Percentiles rank a stretch among this genome's conserved stretches.
phyloP scores from a whole-genome alignment of 208 protist species.

The Crithidia brevicula region DNA sequence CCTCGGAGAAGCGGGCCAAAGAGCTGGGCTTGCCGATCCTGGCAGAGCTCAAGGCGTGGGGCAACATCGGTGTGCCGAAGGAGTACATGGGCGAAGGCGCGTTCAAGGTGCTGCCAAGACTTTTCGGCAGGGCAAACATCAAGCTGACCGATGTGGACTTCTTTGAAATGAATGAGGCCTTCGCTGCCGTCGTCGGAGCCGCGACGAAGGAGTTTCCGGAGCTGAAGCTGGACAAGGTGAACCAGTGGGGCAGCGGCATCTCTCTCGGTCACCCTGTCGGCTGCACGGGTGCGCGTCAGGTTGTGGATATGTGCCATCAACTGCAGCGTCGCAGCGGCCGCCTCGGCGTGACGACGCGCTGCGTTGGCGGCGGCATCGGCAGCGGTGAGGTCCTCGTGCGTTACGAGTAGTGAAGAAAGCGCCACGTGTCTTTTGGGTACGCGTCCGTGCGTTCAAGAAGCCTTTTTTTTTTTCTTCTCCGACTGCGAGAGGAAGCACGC shows the following conservation, averaged over 20 bases:
- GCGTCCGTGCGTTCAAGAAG: too few relatives aligned
- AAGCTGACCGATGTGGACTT: conserved; percentile 79
- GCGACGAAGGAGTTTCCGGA: conserved; percentile 83
- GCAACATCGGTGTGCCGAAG: conserved; percentile 90
- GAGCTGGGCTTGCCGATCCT: conserved; percentile 84
- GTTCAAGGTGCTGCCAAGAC: conserved; percentile 82
- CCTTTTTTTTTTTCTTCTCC: too few relatives aligned
- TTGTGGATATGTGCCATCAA: conserved; percentile 81
- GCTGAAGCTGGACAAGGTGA: conserved; percentile 87
- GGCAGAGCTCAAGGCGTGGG: conserved; percentile 85
- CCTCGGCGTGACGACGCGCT: conserved; percentile 92
- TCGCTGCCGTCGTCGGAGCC: conserved; percentile 94
- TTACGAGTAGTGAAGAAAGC: conserved; percentile 30
- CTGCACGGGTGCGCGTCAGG: conserved; percentile 90
- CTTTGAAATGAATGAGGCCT: conserved; percentile 98
- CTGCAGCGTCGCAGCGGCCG: conserved; percentile 53
- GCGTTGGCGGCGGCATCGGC: conserved; percentile 96
- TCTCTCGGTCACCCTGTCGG: conserved; percentile 96
- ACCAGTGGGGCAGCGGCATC: conserved; percentile 95
- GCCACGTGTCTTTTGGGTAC: too few relatives aligned
- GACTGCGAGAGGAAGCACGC: too few relatives aligned
- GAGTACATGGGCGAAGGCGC: conserved; percentile 93
- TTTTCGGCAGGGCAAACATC: conserved; percentile 64
- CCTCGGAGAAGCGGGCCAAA: conserved; percentile 73
- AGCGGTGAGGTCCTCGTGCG: conserved; percentile 86